These are phyloP conservation scores for Chalaropsis thielavioides DNA, from an alignment of 2,329 filamentous ascomycete species.

Conservation along the genomic window DNA sequence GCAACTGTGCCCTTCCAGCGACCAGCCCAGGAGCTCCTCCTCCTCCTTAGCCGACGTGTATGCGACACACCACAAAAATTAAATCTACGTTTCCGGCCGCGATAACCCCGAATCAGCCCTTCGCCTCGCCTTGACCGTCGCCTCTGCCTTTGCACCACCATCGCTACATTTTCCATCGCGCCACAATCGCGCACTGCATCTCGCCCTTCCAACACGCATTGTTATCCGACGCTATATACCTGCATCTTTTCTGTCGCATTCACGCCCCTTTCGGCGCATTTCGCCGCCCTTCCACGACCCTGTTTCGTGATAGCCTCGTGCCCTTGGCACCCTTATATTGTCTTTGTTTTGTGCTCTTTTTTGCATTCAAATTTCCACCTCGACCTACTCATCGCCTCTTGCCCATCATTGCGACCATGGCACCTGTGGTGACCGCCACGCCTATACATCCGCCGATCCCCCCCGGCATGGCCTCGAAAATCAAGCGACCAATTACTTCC, in stretches of 20 bases:
- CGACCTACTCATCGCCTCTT: background rate
- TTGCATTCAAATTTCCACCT: background rate
- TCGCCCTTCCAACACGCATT: background rate
- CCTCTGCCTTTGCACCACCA: background rate
- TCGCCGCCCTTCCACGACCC: slow-evolving; percentile 10
- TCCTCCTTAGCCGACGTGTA: slow-evolving; percentile 7
- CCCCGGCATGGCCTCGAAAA: slow-evolving; percentile 33
- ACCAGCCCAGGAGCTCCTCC: background rate
- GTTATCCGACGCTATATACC: background rate
- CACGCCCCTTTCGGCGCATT: slow-evolving; percentile 13
- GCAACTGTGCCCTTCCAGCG: background rate
- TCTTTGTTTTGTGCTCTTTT: background rate
- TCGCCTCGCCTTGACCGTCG: background rate
- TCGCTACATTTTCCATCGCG: background rate
- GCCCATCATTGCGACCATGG: slow-evolving; percentile 29
- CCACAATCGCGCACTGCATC: background rate
- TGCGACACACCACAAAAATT: slow-evolving; percentile 7
- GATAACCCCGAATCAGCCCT: background rate
- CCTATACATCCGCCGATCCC: slow-evolving; percentile 26
- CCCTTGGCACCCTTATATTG: background rate
- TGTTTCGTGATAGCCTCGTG: slow-evolving; percentile 6
- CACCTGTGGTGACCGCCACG: slow-evolving; percentile 39
- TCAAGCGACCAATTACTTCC: slow-evolving; percentile 48
- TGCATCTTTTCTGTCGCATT: slow-evolving; percentile 9
- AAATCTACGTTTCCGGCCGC: background rate